A percentile compares a stretch with the other conserved stretches of the same genome.
These are phyloP conservation scores for Cyberlindnera saturnus DNA, from an alignment of 805 yeast species.

Conservation along the genomic window DNA sequence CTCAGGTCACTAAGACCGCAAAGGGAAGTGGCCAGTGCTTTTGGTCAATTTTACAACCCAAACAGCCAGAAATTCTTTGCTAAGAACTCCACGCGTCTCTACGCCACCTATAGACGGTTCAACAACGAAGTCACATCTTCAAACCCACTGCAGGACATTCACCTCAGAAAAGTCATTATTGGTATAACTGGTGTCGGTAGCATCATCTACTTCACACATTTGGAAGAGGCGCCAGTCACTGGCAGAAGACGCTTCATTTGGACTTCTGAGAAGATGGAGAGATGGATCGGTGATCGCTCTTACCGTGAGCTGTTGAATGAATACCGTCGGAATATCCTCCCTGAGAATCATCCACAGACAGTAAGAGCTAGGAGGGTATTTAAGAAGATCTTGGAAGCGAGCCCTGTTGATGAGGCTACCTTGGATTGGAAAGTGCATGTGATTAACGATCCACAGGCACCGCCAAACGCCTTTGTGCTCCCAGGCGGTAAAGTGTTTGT, in stretches of 20 bases:
- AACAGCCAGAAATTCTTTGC: conserved; percentile 7
- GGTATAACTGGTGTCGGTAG: conserved; percentile 29
- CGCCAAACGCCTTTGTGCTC: conserved; percentile 94
- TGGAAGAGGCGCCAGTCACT: conserved; percentile 80
- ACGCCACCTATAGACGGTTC: conserved; percentile 36
- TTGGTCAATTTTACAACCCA: conserved; percentile 7
- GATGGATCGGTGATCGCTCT: conserved; percentile 52
- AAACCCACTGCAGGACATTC: conserved; percentile 21
- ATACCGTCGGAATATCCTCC: conserved; percentile 47
- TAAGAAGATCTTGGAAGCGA: conserved; percentile 54
- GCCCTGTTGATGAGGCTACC: conserved; percentile 31
- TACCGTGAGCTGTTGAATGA: conserved; percentile 56
- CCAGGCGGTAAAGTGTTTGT: conserved; percentile 97
- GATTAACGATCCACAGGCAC: conserved; percentile 59
- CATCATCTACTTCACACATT: conserved; percentile 41
- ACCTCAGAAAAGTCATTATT: conserved; percentile 26
- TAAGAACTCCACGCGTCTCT: conserved; percentile 9
- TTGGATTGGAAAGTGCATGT: conserved; percentile 77
- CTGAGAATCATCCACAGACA: conserved; percentile 56
- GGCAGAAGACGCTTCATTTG: conserved; percentile 66
- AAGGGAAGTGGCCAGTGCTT: background rate
- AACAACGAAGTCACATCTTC: conserved; percentile 15
- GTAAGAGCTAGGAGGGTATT: conserved; percentile 54
- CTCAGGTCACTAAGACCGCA: background rate
- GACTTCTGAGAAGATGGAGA: conserved; percentile 61